Base-by-base conservation (phyloP, 202 grass and related monocot genomes). In the Brachypodium distachyon region DNA sequence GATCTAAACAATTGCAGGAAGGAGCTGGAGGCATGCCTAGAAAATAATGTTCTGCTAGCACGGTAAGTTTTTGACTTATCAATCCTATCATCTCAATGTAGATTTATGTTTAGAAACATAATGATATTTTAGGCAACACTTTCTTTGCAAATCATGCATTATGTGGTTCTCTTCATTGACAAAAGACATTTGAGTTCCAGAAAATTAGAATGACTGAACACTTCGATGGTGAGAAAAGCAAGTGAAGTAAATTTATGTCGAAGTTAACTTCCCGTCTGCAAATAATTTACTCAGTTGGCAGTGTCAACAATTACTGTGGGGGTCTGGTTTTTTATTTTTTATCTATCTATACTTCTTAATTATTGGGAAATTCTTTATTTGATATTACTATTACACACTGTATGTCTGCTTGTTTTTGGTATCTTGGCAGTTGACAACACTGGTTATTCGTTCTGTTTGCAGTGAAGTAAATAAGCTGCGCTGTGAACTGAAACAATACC, bases 401-500 rank as follows among this genome's bases (percentile, higher is more conserved):
- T 83, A 61, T 11, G 9, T 42, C 25, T 67, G 26, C 40, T 67
- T 54, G 18, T 79, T 69, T 83, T 65, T 67, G 44, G n/a, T 38
- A 68, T 37, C 43, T 74, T 51, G 56, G 52, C 81, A 75, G 52
- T 61, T 58, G 65, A 53, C 19, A 25, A 18, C 38, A 25, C 32
- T 64, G 46, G 39, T 60, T 43, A 60, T 61, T 23, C 31, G 23
- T 70, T 27, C 36, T 83, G 36, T 66, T 78, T 50, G 71, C 88
- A 90, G 88, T 67, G 83, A 90, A 88, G 70, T 88, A 64, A 90
- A 90, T 83, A 83, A 83, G 33, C 83, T 86, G 51, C 83, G 83
- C 9, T 86, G 74, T 64, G 79, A 86, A 76, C 79, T 90, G 26
- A 80, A 80, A 59, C 87, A 90, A 50, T 83, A 83, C 70, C 79